phyloP scores from a whole-genome alignment of 192 early-diverging fungal genomes.

The Jimgerdemannia lactiflua region DNA sequence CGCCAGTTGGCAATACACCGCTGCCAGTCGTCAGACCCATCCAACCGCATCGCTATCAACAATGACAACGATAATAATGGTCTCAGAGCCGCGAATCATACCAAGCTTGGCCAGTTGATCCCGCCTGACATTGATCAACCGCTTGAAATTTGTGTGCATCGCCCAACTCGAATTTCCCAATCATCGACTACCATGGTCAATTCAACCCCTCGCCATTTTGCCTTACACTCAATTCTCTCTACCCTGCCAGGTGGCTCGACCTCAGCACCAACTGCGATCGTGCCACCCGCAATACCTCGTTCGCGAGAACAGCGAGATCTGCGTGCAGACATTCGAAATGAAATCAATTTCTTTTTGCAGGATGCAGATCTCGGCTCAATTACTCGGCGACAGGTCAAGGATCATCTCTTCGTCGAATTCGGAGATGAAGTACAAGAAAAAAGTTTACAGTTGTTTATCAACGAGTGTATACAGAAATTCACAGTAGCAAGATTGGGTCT shows the following conservation, averaged over 20 bases:
- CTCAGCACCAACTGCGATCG: neutral
- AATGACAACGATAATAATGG: neutral
- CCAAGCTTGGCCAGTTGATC: neutral
- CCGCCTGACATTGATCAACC: neutral
- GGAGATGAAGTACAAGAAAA: constrained; percentile 10
- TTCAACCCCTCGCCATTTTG: constrained; percentile 6
- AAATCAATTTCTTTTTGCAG: constrained; percentile 23
- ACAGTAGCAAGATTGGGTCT: constrained; percentile 11
- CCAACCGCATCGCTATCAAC: neutral
- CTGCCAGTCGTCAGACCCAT: neutral
- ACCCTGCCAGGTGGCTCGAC: neutral
- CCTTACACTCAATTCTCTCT: neutral
- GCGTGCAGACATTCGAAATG: constrained; percentile 6
- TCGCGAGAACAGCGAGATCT: constrained; percentile 2
- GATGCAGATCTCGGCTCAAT: constrained; percentile 21
- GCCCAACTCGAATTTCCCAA: neutral
- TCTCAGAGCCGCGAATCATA: neutral
- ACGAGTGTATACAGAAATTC: constrained; percentile 26
- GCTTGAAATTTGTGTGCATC: neutral
- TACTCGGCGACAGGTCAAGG: constrained; percentile 31
- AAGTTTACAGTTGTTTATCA: constrained; percentile 17
- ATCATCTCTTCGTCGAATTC: constrained; percentile 21
- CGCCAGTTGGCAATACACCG: neutral
- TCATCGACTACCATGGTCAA: neutral
- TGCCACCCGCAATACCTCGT: neutral